These are phyloP conservation scores for Hyaloscypha hepaticicola DNA, from an alignment of 495 filamentous ascomycete species.

Conservation along the genomic window DNA sequence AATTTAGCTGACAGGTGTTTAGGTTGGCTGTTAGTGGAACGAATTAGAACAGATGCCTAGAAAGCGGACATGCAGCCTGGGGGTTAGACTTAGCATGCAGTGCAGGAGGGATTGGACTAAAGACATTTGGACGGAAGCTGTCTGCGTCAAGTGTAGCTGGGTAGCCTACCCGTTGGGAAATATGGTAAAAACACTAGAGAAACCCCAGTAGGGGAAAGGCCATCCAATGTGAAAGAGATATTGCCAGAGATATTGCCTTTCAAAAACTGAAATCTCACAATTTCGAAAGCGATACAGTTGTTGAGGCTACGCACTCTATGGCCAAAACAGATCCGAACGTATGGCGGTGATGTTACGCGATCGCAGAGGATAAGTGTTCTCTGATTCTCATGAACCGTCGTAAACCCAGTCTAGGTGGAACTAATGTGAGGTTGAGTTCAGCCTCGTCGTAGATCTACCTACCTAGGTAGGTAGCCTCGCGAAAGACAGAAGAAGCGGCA, in stretches of 20 bases:
- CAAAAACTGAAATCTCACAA: no score
- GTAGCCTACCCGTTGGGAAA: background rate
- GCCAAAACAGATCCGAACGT: no score
- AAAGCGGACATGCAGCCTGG: background rate
- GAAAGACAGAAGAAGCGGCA: no score
- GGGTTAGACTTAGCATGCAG: background rate
- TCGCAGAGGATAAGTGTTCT: no score
- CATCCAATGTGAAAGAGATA: background rate
- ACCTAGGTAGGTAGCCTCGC: no score
- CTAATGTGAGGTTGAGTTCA: no score
- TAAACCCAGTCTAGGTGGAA: no score
- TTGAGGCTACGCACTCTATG: no score
- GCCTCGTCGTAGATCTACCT: no score
- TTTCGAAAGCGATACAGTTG: no score
- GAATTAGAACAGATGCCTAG: conserved; percentile 37
- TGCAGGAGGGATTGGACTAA: background rate
- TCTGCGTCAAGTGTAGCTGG: background rate
- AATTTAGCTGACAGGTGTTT: conserved; percentile 21
- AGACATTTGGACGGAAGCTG: background rate
- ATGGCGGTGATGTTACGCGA: no score
- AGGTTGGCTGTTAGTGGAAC: conserved; percentile 57
- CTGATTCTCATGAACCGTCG: no score
- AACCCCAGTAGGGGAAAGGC: background rate
- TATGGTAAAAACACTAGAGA: background rate
- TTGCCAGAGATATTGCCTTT: background rate